Evolutionary conservation across 2,329 filamentous ascomycete genomes (phyloP), one percentile per base, ranked within the genome.

Genomic region (Pezicula neosporulosa): DNA sequence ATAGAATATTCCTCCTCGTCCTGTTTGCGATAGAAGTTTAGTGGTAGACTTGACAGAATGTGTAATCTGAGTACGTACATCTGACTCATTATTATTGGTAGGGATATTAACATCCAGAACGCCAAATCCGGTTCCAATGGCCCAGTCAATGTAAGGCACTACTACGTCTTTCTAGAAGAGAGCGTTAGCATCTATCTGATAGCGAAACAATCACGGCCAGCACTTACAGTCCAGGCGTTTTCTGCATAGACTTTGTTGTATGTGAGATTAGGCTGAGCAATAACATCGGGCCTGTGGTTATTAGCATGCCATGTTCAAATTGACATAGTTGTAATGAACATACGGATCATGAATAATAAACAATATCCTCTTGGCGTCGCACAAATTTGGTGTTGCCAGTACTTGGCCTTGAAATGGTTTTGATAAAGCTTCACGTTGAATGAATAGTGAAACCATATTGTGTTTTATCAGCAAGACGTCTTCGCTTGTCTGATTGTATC

Each of bases 81-180:
- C 79, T 38, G 82, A 75, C 18, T 80, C 77, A 1, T 86, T 85
- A 45, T 92, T 76, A 61, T 91, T 83, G 57, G 86, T 86, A 0
- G 93, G 93, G 3, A 99, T 80, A 58, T 97, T 97, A 52, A 96
- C 82, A 66, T 99, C 94, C 61, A 99, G 87, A 19, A 97, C 83
- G 1, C 85, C 90, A 63, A 93, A 96, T 15, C 80, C 83, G 52
- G 90, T 80, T n/a, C 78, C 72, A 18, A 85, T 70, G 0, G 90
- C 90, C 90, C 91, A 96, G 53, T 87, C 84, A 56, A 97, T 83
- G 67, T 96, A 97, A 27, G 84, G 81, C 63, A 85, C 83, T 44
- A 91, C 80, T 45, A 83, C 81, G 76, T 97, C 92, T 72, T 89
- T 83, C 91, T 96, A 37, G 8, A n/a, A 54, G 61, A 55, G 65